Percentiles rank a stretch among this genome's conserved stretches.
Evolutionary conservation across 495 filamentous ascomycete species (phyloP).

Genomic region (Penicillium malachiteum): DNA sequence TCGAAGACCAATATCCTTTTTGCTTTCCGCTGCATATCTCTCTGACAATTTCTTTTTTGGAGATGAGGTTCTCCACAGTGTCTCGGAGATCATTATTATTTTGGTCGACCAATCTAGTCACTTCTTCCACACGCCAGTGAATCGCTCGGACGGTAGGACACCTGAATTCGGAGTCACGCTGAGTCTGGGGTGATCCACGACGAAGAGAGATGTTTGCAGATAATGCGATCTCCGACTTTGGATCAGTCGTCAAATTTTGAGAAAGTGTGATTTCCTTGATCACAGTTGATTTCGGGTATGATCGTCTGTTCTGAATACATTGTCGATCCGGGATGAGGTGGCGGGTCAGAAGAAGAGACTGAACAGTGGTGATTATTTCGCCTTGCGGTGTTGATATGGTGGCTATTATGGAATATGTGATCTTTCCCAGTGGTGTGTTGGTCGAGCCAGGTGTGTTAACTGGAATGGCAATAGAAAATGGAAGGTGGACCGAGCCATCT

Average conservation of each 20-base stretch:
- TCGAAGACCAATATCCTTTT: background rate
- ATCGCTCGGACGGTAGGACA: background rate
- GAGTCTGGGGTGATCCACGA: background rate
- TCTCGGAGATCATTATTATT: background rate
- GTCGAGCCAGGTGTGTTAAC: conserved; percentile 1
- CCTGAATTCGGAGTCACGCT: background rate
- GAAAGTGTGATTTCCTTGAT: background rate
- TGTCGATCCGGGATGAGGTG: background rate
- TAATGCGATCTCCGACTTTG: background rate
- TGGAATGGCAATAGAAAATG: background rate
- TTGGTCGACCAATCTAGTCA: background rate
- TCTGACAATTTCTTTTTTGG: background rate
- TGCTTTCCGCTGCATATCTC: background rate
- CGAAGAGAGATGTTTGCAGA: background rate
- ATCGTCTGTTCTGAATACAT: background rate
- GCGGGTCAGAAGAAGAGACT: background rate
- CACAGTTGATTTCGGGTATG: background rate
- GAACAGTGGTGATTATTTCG: background rate
- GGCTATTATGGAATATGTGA: background rate
- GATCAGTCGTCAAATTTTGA: background rate
- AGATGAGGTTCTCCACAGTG: background rate
- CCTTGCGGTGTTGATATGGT: background rate
- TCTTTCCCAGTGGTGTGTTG: background rate
- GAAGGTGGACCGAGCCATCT: background rate
- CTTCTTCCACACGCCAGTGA: conserved; percentile 2